Percentiles rank a stretch among this genome's conserved stretches.
These are phyloP conservation scores for Aspergillus vadensis DNA, from an alignment of 2,329 filamentous ascomycete species.

Conservation along the genomic window DNA sequence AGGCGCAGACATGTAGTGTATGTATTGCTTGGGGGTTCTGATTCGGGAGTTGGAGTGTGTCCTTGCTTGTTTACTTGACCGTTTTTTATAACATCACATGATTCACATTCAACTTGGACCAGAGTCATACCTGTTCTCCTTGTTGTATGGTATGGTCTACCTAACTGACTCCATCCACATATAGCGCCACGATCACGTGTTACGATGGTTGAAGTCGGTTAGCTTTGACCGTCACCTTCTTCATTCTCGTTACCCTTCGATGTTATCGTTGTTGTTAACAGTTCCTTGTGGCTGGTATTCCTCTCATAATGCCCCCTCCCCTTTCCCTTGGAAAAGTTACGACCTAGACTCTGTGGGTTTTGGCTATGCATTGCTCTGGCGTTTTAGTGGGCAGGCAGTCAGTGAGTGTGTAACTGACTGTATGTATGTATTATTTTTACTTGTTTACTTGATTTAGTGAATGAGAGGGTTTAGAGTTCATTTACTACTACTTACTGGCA, in stretches of 20 bases:
- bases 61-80: background rate
- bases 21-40: background rate
- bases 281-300: background rate
- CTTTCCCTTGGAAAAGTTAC: conserved; percentile 7
- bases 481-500: background rate
- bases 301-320: background rate
- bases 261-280: background rate
- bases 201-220: background rate
- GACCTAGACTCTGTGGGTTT: conserved; percentile 14
- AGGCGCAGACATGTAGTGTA: background rate
- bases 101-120: background rate
- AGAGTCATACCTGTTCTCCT: background rate
- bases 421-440: background rate
- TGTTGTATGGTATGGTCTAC: too few relatives aligned
- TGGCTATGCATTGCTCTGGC: conserved; percentile 32
- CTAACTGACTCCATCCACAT: too few relatives aligned
- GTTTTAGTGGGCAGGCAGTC: conserved; percentile 21
- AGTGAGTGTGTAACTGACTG: background rate
- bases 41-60: background rate
- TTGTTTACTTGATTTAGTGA: background rate
- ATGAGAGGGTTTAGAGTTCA: background rate
- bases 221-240: background rate
- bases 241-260: background rate
- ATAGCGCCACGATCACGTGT: background rate
- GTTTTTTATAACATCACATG: background rate